Conservation (phyloP, 495 filamentous ascomycete species). For the Aspergillus nidulans region DNA sequence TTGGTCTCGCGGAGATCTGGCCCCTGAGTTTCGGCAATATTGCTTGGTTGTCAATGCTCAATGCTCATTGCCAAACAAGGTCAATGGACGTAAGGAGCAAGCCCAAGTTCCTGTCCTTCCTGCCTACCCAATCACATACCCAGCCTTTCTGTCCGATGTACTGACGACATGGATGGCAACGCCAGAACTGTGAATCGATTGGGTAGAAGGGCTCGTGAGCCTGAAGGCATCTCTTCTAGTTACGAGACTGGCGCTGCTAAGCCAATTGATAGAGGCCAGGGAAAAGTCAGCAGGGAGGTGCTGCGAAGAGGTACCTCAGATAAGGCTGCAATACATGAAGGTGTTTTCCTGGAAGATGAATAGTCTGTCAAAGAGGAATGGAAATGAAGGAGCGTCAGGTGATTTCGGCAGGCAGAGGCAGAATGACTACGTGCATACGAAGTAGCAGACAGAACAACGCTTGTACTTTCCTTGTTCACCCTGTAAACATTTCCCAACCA, state of each 20-base stretch:
- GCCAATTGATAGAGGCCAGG: background rate
- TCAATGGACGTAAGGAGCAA: background rate
- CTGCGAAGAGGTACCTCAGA: background rate
- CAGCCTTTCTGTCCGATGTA: slow-evolving; percentile 1
- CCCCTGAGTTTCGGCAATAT: background rate
- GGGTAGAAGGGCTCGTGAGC: background rate
- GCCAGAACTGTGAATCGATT: slow-evolving; percentile 6
- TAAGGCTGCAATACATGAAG: background rate
- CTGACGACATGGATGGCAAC: background rate
- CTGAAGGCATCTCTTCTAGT: background rate
- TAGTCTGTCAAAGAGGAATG: too few relatives aligned
- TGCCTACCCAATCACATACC: background rate
- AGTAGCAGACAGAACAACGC: background rate
- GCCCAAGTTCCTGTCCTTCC: background rate
- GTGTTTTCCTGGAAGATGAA: background rate
- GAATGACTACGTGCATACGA: too few relatives aligned
- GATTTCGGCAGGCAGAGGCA: background rate
- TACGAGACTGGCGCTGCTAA: slow-evolving; percentile 6
- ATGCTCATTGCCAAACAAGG: background rate
- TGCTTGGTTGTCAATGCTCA: background rate
- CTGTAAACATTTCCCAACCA: background rate
- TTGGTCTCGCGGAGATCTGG: too few relatives aligned
- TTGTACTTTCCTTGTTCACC: background rate
- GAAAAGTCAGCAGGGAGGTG: background rate
- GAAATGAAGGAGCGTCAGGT: background rate